These are phyloP conservation scores for Moniliophthora roreri DNA, from an alignment of 1,284 basidiomycete species.

Conservation along the genomic window DNA sequence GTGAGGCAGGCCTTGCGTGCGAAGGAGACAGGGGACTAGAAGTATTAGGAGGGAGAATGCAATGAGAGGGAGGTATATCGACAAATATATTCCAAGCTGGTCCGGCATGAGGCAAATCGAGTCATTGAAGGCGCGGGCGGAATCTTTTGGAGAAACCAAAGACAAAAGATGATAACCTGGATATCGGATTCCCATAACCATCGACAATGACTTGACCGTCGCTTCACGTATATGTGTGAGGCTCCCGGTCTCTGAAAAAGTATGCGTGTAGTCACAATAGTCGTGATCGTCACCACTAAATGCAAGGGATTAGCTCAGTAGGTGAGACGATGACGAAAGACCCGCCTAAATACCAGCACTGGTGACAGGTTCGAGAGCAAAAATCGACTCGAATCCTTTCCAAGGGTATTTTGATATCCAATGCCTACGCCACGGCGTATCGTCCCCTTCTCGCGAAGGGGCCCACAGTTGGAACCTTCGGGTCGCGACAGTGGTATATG, in stretches of 20 bases:
- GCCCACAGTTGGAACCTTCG: constrained; percentile 71
- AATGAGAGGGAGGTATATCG: constrained; percentile 35
- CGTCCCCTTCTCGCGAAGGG: constrained; percentile 68
- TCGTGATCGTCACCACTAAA: constrained; percentile 88
- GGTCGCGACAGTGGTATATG: constrained; percentile 61
- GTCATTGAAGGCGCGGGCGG: constrained; percentile 42
- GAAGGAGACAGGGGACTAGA: constrained; percentile 30
- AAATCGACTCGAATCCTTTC: constrained; percentile 70
- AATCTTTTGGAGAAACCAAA: constrained; percentile 46
- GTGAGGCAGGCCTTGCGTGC: constrained; percentile 7
- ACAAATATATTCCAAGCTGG: constrained; percentile 56
- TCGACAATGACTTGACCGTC: constrained; percentile 85
- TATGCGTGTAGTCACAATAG: constrained; percentile 77
- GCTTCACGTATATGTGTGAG: constrained; percentile 54
- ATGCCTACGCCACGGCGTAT: constrained; percentile 75
- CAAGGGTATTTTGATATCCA: constrained; percentile 83
- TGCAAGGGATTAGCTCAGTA: constrained; percentile 8
- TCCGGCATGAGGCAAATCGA: constrained; percentile 69
- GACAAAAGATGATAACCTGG: constrained; percentile 89
- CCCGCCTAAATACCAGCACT: constrained; percentile 69
- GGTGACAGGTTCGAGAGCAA: constrained; percentile 69
- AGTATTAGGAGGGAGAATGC: constrained; percentile 41
- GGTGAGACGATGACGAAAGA: constrained; percentile 4
- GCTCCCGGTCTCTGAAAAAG: constrained; percentile 29
- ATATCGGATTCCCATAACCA: constrained; percentile 70